Percentiles rank a stretch among this genome's conserved stretches.
Conservation (phyloP, 805 yeast genomes). For the Lipomyces oligophaga region DNA sequence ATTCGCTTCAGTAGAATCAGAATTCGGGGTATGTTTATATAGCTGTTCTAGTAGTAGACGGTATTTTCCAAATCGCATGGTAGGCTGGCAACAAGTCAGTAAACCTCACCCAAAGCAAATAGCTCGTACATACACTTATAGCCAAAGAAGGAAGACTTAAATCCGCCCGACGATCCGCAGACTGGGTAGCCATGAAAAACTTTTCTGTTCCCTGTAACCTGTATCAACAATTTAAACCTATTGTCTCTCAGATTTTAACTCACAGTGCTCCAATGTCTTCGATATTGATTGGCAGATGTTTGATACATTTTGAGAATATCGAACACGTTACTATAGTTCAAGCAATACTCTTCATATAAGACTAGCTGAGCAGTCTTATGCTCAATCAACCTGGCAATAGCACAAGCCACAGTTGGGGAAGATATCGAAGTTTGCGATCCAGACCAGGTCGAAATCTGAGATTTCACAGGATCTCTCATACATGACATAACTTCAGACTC, state of each 20-base stretch:
- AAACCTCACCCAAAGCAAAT: neutral
- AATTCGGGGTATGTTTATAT: conserved; percentile 9
- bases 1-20: conserved; percentile 16
- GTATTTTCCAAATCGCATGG: conserved; percentile 14
- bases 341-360: conserved; percentile 20
- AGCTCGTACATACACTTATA: conserved; percentile 4
- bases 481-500: conserved; percentile 15
- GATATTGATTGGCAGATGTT: conserved; percentile 2
- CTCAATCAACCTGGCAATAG: conserved; percentile 15
- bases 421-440: conserved; percentile 12
- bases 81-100: conserved; percentile 12
- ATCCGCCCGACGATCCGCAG: conserved; percentile 11
- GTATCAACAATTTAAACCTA: neutral
- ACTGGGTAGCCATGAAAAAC: conserved; percentile 14
- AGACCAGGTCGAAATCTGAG: conserved; percentile 14
- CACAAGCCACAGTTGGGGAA: conserved; percentile 22
- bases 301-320: conserved; percentile 17
- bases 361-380: conserved; percentile 21
- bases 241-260: neutral
- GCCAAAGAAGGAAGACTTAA: conserved; percentile 19
- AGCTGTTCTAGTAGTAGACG: conserved; percentile 21
- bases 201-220: conserved; percentile 12
- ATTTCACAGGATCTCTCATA: neutral
- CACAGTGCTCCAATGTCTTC: conserved; percentile 21
- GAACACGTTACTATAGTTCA: conserved; percentile 19